These are phyloP conservation scores for Triticum monococcum DNA, from an alignment of 176 grass and related monocot species.

Conservation along the genomic window DNA sequence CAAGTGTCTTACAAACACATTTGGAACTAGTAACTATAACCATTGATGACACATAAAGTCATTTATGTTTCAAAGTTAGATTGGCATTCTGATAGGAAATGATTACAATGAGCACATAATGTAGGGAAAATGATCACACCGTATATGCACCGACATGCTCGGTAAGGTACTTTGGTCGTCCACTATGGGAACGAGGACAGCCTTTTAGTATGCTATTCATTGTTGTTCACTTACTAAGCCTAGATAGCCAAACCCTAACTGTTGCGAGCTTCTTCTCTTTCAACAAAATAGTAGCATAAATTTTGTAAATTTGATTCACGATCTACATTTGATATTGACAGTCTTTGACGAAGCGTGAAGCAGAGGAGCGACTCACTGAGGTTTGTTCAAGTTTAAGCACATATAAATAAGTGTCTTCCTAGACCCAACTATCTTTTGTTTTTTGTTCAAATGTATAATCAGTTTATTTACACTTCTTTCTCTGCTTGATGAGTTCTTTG, in stretches of 20 bases:
- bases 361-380: constrained; percentile 83
- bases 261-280: neutral
- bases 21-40: neutral
- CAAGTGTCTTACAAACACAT: neutral
- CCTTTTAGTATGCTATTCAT: neutral
- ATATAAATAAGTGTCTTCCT: neutral
- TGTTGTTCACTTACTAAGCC: neutral
- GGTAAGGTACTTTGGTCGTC: neutral
- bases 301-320: constrained; percentile 53
- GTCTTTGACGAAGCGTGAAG: constrained; percentile 96
- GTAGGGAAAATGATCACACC: neutral
- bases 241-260: neutral
- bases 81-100: neutral
- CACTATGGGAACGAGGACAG: neutral
- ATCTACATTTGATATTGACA: constrained; percentile 72
- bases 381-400: constrained; percentile 45
- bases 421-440: neutral
- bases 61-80: neutral
- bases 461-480: neutral
- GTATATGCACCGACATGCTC: neutral
- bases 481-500: neutral
- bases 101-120: neutral
- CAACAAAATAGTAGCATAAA: constrained; percentile 10
- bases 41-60: neutral
- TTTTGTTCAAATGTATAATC: neutral